Conservation (phyloP, 306 rosid species). For the Begonia masoniana region DNA sequence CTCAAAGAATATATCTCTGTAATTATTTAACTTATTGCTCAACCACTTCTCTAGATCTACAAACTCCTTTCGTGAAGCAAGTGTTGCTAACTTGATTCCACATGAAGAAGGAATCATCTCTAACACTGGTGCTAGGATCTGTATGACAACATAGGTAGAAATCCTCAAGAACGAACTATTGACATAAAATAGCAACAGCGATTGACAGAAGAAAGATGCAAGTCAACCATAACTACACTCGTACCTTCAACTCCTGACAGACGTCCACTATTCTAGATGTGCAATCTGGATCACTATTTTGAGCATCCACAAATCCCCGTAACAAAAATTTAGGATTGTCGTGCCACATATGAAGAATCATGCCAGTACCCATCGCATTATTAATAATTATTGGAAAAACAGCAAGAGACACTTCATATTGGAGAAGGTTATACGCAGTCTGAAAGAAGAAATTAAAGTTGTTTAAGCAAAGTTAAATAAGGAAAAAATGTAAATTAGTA, state of each 20-base stretch:
- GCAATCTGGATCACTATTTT: conserved; percentile 47
- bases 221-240: conserved; percentile 12
- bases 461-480: not conserved
- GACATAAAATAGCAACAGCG: too few relatives aligned
- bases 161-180: too few relatives aligned
- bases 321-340: conserved; percentile 53
- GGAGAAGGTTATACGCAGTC: conserved; percentile 89
- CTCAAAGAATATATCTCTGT: conserved; percentile 76
- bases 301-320: conserved; percentile 65
- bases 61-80: conserved; percentile 71
- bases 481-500: not conserved
- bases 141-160: conserved; percentile 12
- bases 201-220: conserved; percentile 4
- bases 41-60: conserved; percentile 91
- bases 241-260: conserved; percentile 81
- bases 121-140: conserved; percentile 61
- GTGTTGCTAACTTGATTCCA: conserved; percentile 73
- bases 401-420: conserved; percentile 51
- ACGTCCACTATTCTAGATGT: conserved; percentile 53
- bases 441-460: conserved; percentile 28
- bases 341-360: conserved; percentile 80
- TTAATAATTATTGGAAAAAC: conserved; percentile 62
- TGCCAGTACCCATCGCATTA: conserved; percentile 39
- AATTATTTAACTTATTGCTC: conserved; percentile 40
- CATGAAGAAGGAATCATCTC: conserved; percentile 61